Evolutionary conservation across 2,329 filamentous ascomycete species (phyloP).

Genomic region (Colletotrichum limetticola): DNA sequence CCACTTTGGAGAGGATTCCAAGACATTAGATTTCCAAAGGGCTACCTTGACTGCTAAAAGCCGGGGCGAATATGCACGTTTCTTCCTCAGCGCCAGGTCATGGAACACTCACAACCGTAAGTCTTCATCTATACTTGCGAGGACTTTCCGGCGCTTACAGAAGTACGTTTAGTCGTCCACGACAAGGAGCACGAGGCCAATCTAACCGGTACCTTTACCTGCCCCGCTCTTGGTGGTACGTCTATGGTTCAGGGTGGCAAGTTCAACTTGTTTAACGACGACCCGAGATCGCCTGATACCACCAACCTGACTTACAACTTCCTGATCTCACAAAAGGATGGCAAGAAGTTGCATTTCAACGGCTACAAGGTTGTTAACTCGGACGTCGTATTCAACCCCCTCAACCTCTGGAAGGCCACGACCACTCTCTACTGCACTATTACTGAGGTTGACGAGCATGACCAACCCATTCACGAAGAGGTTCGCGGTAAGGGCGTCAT

Average conservation of each 20-base stretch:
- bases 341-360: constrained; percentile 65
- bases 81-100: constrained; percentile 68
- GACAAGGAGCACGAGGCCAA: constrained; percentile 61
- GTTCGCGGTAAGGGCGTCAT: constrained; percentile 70
- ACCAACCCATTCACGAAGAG: constrained; percentile 45
- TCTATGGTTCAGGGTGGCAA: constrained; percentile 69
- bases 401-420: constrained; percentile 69
- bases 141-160: constrained; percentile 34
- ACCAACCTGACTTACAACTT: constrained; percentile 72
- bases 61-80: constrained; percentile 64
- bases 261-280: constrained; percentile 68
- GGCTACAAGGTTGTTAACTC: constrained; percentile 72
- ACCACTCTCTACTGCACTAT: constrained; percentile 72
- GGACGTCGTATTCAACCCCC: constrained; percentile 64
- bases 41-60: constrained; percentile 62
- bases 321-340: constrained; percentile 64
- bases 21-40: constrained; percentile 61
- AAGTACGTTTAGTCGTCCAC: constrained; percentile 49
- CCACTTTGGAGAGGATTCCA: constrained; percentile 56
- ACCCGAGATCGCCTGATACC: constrained; percentile 65
- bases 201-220: constrained; percentile 69
- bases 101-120: constrained; percentile 56
- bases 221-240: constrained; percentile 63
- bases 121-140: neutral
- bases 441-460: constrained; percentile 48